phyloP scores from a whole-genome alignment of 73 alveolate genomes.

The Uronychia setigera region DNA sequence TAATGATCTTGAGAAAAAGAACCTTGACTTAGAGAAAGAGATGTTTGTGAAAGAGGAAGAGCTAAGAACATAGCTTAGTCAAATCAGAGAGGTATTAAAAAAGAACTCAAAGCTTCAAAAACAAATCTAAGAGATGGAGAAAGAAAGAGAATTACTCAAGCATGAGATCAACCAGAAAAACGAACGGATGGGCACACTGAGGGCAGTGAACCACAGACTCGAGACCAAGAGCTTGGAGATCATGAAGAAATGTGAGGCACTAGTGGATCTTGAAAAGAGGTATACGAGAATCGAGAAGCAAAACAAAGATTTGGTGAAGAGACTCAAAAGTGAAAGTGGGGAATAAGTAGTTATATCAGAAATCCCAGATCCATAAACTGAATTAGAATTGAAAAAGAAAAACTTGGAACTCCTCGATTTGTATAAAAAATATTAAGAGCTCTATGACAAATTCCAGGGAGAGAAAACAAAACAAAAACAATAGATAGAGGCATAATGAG shows the following conservation, averaged over 20 bases:
- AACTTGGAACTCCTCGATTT: background rate
- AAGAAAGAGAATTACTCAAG: background rate
- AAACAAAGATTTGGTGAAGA: background rate
- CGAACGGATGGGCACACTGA: background rate
- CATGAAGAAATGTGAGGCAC: slow-evolving; percentile 4
- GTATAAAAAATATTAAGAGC: background rate
- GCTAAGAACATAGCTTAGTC: background rate
- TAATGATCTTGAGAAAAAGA: slow-evolving; percentile 6
- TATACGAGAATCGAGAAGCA: background rate
- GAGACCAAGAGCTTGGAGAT: background rate
- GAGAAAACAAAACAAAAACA: background rate
- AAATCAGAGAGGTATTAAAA: background rate
- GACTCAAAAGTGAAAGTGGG: background rate
- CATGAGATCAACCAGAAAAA: background rate
- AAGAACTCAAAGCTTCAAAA: background rate
- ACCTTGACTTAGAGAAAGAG: slow-evolving; percentile 1
- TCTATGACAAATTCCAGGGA: background rate
- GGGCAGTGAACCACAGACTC: slow-evolving; percentile 2
- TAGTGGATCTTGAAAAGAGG: background rate
- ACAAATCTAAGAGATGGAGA: background rate
- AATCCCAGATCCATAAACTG: background rate
- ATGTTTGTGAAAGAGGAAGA: background rate
- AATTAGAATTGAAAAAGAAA: background rate
- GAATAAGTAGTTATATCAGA: background rate
- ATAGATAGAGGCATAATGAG: background rate